phyloP scores from a whole-genome alignment of 2,329 filamentous ascomycete genomes.

The Monilinia vaccinii-corymbosi region DNA sequence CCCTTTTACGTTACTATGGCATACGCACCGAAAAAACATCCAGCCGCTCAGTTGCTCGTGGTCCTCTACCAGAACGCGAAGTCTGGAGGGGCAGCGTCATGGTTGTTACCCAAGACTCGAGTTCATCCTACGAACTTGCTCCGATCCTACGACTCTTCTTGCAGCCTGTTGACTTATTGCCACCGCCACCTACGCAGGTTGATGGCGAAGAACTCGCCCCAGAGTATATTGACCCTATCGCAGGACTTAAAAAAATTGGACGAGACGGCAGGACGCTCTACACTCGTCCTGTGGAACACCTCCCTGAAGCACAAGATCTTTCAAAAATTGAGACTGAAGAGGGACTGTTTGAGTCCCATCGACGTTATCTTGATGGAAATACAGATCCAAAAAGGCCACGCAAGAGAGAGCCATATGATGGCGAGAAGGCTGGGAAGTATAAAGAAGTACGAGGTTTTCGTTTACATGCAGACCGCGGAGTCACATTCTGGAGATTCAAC shows the following conservation, averaged over 20 bases:
- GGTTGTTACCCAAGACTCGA: conserved; percentile 83
- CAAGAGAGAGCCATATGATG: conserved; percentile 52
- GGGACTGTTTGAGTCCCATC: conserved; percentile 68
- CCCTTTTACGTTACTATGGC: conserved; percentile 81
- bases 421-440: conserved; percentile 72
- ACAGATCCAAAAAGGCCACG: conserved; percentile 41
- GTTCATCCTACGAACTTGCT: conserved; percentile 73
- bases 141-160: conserved; percentile 79
- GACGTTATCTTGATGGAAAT: conserved; percentile 43
- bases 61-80: conserved; percentile 48
- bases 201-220: conserved; percentile 57
- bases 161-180: conserved; percentile 74
- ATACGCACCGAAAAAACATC: conserved; percentile 53
- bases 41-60: conserved; percentile 30
- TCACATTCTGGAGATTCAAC: conserved; percentile 96
- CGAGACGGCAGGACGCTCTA: conserved; percentile 80
- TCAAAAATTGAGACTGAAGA: conserved; percentile 71
- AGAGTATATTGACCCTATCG: conserved; percentile 82
- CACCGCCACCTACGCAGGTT: conserved; percentile 65
- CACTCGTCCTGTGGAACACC: conserved; percentile 78
- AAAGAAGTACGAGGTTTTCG: conserved; percentile 76
- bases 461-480: conserved; percentile 74
- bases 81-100: conserved; percentile 91
- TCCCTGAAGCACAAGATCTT: conserved; percentile 69
- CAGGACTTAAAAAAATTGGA: conserved; percentile 77